Percentiles rank a stretch among this genome's conserved stretches.
Evolutionary conservation across 148 eudicot species (phyloP).

Genomic region (Fagopyrum esculentum): DNA sequence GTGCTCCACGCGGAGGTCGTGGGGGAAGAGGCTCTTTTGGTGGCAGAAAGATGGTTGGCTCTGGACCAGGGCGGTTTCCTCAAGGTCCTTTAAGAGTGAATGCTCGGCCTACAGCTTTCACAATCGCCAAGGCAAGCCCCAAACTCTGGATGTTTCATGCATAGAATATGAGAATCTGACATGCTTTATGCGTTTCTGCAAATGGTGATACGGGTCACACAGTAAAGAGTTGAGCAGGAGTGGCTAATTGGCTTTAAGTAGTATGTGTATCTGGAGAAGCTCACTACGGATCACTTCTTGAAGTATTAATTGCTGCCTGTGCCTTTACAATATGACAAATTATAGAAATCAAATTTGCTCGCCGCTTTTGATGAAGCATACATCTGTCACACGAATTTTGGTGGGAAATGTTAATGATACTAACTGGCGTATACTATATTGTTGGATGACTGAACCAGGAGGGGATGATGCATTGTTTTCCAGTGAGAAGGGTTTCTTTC

Average conservation of each 20-base stretch:
- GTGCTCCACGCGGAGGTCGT: constrained; percentile 53
- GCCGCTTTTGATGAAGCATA: constrained; percentile 27
- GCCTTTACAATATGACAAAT: constrained; percentile 20
- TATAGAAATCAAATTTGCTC: constrained; percentile 19
- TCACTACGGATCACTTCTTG: constrained; percentile 23
- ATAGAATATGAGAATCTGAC: constrained; percentile 40
- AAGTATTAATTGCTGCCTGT: constrained; percentile 20
- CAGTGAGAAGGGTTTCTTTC: constrained; percentile 31
- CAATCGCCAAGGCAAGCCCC: constrained; percentile 95
- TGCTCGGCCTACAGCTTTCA: constrained; percentile 56
- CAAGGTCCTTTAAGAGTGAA: constrained; percentile 61
- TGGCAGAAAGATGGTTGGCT: constrained; percentile 52
- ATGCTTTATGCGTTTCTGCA: constrained; percentile 28
- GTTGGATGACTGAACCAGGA: constrained; percentile 29
- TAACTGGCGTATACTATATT: constrained; percentile 27
- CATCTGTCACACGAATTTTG: neutral
- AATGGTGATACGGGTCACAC: constrained; percentile 32
- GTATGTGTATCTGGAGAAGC: constrained; percentile 29
- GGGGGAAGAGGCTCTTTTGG: constrained; percentile 45
- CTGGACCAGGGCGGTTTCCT: constrained; percentile 39
- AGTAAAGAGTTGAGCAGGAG: constrained; percentile 23
- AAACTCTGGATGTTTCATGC: constrained; percentile 56
- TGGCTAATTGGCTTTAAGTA: constrained; percentile 24
- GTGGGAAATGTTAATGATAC: constrained; percentile 5
- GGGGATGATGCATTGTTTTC: constrained; percentile 34